phyloP scores from a whole-genome alignment of 1,284 basidiomycete genomes.

The Apiotrichum siamense region DNA sequence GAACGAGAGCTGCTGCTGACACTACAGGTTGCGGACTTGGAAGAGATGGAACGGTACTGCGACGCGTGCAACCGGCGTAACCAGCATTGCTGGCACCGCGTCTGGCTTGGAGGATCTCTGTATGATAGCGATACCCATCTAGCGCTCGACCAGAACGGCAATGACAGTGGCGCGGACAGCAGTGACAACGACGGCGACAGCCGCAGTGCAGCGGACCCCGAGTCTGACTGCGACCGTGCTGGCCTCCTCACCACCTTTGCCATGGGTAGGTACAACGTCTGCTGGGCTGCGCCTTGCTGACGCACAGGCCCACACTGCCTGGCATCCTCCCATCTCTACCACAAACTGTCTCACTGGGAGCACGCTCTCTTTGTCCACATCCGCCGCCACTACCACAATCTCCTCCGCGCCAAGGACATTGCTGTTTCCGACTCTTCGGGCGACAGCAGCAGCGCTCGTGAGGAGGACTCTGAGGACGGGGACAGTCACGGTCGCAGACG shows the following conservation, averaged over 20 bases:
- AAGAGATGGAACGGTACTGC: constrained; percentile 1
- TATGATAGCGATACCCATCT: not conserved
- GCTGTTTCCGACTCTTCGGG: not conserved
- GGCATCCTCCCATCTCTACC: not conserved
- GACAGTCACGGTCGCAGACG: too few species aligned
- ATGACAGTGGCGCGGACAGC: too few species aligned
- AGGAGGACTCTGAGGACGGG: not conserved
- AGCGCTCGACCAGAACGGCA: not conserved
- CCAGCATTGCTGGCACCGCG: constrained; percentile 2
- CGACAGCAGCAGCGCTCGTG: not conserved
- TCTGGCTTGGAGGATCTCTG: not conserved
- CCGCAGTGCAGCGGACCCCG: too few species aligned
- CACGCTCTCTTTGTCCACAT: constrained; percentile 1
- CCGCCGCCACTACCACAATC: constrained; percentile 1
- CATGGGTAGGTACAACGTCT: not conserved
- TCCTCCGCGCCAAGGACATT: constrained; percentile 1
- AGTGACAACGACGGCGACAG: too few species aligned
- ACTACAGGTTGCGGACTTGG: not conserved
- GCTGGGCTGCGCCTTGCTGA: not conserved
- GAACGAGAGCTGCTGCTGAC: not conserved
- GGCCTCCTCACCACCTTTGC: too few species aligned
- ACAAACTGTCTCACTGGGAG: constrained; percentile 7
- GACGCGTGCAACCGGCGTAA: constrained; percentile 6
- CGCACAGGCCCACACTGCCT: not conserved
- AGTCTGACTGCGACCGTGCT: too few species aligned